Evolutionary conservation across 345 rosid genomes (phyloP).

Genomic region (Eucalyptus lansdowneana): DNA sequence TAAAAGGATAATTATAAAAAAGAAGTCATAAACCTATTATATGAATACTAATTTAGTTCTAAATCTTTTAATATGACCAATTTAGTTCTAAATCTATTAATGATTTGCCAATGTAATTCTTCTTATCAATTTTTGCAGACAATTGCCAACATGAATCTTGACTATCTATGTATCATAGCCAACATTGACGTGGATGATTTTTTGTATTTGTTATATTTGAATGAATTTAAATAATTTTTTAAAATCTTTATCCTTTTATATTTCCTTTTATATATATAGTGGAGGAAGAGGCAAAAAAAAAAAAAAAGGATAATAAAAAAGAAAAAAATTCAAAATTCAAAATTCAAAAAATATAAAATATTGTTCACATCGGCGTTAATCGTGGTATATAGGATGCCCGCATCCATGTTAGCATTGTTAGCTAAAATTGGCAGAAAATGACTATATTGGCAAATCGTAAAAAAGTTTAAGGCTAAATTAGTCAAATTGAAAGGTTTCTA

Average conservation of each 20-base stretch:
- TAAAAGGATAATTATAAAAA: neutral
- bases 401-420: neutral
- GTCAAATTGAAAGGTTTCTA: too few species aligned
- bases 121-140: neutral
- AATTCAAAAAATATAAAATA: neutral
- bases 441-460: neutral
- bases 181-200: neutral
- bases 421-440: neutral
- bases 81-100: too few species aligned
- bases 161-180: neutral
- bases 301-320: neutral
- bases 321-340: neutral
- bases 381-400: neutral
- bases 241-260: neutral
- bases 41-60: neutral
- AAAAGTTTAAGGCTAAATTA: too few species aligned
- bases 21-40: neutral
- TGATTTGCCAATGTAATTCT: too few species aligned
- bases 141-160: too few species aligned
- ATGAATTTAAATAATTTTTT: neutral
- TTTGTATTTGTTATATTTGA: too few species aligned
- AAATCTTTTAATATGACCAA: too few species aligned
- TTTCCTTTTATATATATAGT: neutral
- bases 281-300: neutral
- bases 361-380: rapidly evolving